Percentiles rank a stretch among this genome's conserved stretches.
Evolutionary conservation across 2,329 filamentous ascomycete genomes (phyloP).

Genomic region (Aspergillus clavatus): DNA sequence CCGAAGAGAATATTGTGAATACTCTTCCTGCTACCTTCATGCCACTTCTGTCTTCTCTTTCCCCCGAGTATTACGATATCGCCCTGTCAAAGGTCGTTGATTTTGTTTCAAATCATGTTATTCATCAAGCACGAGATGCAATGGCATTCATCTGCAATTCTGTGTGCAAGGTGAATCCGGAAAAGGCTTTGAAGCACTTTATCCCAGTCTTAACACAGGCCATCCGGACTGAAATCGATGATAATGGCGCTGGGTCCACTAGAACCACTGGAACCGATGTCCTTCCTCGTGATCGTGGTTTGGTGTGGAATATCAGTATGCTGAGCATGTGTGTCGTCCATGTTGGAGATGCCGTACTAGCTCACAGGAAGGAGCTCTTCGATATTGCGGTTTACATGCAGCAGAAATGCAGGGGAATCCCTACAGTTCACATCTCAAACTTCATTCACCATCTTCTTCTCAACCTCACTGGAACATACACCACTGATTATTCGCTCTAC

Average conservation of each 20-base stretch:
- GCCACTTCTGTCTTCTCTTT: conserved; percentile 83
- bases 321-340: conserved; percentile 98
- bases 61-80: conserved; percentile 87
- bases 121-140: conserved; percentile 92
- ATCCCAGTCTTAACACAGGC: conserved; percentile 85
- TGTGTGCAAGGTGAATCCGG: conserved; percentile 89
- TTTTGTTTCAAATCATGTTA: conserved; percentile 89
- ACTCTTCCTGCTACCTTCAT: conserved; percentile 87
- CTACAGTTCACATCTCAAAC: conserved; percentile 94
- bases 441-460: conserved; percentile 94
- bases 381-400: conserved; percentile 96
- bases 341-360: conserved; percentile 82
- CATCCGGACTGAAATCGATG: conserved; percentile 94
- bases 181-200: conserved; percentile 86
- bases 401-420: conserved; percentile 85
- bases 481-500: conserved; percentile 81
- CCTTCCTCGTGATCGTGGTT: conserved; percentile 79
- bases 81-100: conserved; percentile 86
- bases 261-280: conserved; percentile 91
- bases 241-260: conserved; percentile 92
- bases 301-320: conserved; percentile 97
- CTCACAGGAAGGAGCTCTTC: conserved; percentile 82
- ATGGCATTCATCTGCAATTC: conserved; percentile 99
- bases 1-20: conserved; percentile 96
- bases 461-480: conserved; percentile 91